These are phyloP conservation scores for Trichoderma atroviride DNA, from an alignment of 2,329 filamentous ascomycete species.

Conservation along the genomic window DNA sequence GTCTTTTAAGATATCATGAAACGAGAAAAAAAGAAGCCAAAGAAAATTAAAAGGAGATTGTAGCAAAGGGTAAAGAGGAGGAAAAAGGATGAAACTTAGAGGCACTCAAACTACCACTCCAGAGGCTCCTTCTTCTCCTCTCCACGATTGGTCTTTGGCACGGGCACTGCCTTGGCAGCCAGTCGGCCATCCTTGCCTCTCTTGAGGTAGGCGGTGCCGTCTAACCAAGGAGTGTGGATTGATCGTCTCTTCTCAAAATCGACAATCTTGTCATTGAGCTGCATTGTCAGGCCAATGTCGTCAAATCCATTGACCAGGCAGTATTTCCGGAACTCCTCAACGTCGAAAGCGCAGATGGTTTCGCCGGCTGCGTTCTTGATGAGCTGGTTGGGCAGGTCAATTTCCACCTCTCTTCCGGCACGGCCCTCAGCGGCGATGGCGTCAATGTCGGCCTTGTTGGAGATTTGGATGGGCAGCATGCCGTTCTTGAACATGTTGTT, in stretches of 20 bases:
- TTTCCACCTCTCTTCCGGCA: conserved; percentile 80
- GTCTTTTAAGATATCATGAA: conserved; percentile 6
- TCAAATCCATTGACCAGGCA: conserved; percentile 92
- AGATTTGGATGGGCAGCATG: conserved; percentile 86
- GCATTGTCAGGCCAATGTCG: conserved; percentile 93
- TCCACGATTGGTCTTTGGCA: conserved; percentile 87
- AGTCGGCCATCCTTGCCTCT: conserved; percentile 58
- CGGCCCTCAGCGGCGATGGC: conserved; percentile 75
- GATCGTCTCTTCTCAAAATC: conserved; percentile 80
- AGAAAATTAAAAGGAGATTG: background rate
- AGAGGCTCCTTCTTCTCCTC: conserved; percentile 82
- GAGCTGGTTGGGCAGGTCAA: conserved; percentile 83
- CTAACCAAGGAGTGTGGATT: conserved; percentile 83
- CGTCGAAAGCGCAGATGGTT: conserved; percentile 77
- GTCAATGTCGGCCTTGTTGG: conserved; percentile 66
- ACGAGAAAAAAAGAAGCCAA: background rate
- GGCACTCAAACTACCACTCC: conserved; percentile 68
- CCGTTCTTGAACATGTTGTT: conserved; percentile 99
- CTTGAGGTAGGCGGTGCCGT: conserved; percentile 80
- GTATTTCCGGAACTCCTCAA: conserved; percentile 93
- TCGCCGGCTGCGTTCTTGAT: conserved; percentile 77
- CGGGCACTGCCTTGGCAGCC: conserved; percentile 63
- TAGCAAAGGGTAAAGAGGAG: background rate
- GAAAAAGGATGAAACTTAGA: conserved; percentile 30
- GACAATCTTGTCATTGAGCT: conserved; percentile 85